Evolutionary conservation across 2,329 filamentous ascomycete genomes (phyloP).

Genomic region (Alternaria viburni): DNA sequence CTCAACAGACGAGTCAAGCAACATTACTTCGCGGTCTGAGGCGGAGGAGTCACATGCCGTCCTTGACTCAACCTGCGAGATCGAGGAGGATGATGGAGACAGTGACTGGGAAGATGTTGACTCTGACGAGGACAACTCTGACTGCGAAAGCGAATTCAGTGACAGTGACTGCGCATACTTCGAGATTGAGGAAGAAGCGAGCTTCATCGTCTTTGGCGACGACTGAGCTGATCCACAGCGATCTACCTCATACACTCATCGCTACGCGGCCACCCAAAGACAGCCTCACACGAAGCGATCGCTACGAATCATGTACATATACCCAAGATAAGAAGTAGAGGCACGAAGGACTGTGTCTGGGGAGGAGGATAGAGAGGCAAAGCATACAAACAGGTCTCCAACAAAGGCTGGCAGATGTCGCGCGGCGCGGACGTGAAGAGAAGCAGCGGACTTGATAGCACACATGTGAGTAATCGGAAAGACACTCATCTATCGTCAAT

Average conservation of each 20-base stretch:
- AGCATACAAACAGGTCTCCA: neutral
- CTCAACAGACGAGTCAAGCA: neutral
- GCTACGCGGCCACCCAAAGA: neutral
- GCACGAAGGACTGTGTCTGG: neutral
- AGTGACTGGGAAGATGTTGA: conserved; percentile 33
- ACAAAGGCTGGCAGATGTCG: neutral
- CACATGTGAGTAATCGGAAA: neutral
- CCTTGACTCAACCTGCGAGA: conserved; percentile 7
- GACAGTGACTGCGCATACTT: conserved; percentile 19
- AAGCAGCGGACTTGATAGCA: neutral
- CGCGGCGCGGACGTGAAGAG: neutral
- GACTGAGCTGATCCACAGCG: conserved; percentile 15
- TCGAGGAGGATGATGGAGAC: conserved; percentile 23
- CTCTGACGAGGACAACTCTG: conserved; percentile 3
- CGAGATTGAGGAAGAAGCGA: conserved; percentile 25
- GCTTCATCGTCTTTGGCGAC: conserved; percentile 31
- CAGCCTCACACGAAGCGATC: neutral
- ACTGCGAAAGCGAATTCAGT: conserved; percentile 21
- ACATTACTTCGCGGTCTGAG: neutral
- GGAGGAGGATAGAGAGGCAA: neutral
- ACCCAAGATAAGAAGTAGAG: neutral
- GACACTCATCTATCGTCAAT: neutral
- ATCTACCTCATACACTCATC: neutral
- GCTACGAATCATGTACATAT: neutral
- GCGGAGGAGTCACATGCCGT: neutral